Conservation (phyloP, 768 basidiomycete genomes). For the Termitomyces sp. region DNA sequence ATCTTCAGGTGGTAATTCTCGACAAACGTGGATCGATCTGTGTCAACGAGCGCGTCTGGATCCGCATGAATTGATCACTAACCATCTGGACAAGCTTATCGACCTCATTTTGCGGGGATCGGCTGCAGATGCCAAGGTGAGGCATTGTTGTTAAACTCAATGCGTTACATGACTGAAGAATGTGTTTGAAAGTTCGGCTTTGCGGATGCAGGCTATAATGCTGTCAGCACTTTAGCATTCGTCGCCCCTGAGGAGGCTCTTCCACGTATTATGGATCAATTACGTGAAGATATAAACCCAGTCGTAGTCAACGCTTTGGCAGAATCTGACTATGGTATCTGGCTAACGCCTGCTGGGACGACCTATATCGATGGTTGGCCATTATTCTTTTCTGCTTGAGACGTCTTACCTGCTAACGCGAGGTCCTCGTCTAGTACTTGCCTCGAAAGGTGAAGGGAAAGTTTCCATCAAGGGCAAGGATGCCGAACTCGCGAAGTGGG, state of each 20-base stretch:
- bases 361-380: constrained; percentile 72
- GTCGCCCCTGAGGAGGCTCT: constrained; percentile 68
- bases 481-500: constrained; percentile 91
- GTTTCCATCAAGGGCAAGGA: constrained; percentile 74
- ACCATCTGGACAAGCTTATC: constrained; percentile 45
- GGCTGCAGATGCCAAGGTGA: constrained; percentile 42
- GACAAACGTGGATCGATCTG: constrained; percentile 78
- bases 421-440: constrained; percentile 43
- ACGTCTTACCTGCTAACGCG: background rate
- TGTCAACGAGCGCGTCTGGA: constrained; percentile 67
- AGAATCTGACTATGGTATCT: constrained; percentile 74
- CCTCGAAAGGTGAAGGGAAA: constrained; percentile 49
- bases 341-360: constrained; percentile 80
- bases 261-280: constrained; percentile 63
- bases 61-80: constrained; percentile 55
- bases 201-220: constrained; percentile 65
- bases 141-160: background rate
- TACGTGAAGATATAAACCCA: constrained; percentile 62
- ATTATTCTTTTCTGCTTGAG: background rate
- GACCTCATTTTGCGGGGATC: constrained; percentile 44
- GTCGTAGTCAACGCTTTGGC: constrained; percentile 56
- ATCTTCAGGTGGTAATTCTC: constrained; percentile 37
- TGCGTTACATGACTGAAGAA: background rate
- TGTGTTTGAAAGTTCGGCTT: constrained; percentile 37
- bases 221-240: constrained; percentile 75